Evolutionary conservation across 352 stramenopile genomes (phyloP).

Genomic region (Pythium apleroticum): DNA sequence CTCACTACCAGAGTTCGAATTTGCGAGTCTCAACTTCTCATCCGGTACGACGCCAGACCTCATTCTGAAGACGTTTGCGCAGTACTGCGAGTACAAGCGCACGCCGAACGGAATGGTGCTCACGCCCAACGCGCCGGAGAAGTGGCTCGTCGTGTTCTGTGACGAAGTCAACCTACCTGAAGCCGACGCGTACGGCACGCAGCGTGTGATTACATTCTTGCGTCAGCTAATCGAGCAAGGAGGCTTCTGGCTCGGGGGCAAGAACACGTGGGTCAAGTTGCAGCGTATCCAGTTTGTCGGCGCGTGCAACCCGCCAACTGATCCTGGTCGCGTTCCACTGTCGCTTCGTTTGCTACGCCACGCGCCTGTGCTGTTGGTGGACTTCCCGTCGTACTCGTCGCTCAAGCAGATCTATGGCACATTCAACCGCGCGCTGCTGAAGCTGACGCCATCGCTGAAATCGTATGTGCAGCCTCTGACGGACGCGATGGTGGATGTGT

Average conservation of each 20-base stretch:
- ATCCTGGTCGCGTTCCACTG: conserved; percentile 97
- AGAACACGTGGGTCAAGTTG: conserved; percentile 91
- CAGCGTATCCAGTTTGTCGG: conserved; percentile 96
- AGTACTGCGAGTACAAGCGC: conserved; percentile 99
- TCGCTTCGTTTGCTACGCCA: conserved; percentile 98
- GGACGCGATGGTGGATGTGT: conserved; percentile 99
- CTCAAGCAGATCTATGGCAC: conserved; percentile 99
- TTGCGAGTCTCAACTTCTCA: conserved; percentile 99
- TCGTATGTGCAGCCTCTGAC: conserved; percentile 96
- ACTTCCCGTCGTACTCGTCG: conserved; percentile 96
- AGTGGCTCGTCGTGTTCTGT: conserved; percentile 99
- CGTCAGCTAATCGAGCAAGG: conserved; percentile 97
- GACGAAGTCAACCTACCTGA: conserved; percentile 99
- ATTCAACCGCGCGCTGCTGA: conserved; percentile 99
- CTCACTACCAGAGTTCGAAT: conserved; percentile 97
- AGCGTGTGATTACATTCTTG: conserved; percentile 99
- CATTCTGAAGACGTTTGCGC: conserved; percentile 98
- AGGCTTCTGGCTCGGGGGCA: conserved; percentile 87
- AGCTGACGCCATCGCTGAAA: conserved; percentile 97
- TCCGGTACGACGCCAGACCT: conserved; percentile 97
- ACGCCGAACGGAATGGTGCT: conserved; percentile 97
- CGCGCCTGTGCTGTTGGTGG: conserved; percentile 98
- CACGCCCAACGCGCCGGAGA: conserved; percentile 91
- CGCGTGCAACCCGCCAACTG: conserved; percentile 99
- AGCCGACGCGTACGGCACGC: conserved; percentile 98